Evolutionary conservation across 257 asterid species (phyloP).

Genomic region (Solanum pimpinellifolium): DNA sequence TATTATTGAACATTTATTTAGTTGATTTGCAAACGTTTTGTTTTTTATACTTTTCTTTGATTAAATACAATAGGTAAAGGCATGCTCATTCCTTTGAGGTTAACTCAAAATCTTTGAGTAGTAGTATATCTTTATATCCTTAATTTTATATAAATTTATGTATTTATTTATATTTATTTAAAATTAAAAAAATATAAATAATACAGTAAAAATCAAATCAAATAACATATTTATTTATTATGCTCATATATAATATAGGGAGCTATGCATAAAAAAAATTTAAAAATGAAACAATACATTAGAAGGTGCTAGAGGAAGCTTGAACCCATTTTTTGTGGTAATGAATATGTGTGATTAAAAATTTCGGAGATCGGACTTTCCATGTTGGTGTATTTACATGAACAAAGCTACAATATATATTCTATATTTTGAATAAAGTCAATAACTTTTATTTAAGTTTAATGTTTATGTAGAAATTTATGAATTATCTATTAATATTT

Average conservation of each 20-base stretch:
- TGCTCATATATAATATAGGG: neutral
- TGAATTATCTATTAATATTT: too few relatives aligned
- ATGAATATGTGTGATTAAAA: neutral
- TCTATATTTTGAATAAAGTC: neutral
- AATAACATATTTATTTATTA: too few relatives aligned
- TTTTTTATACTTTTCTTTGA: neutral
- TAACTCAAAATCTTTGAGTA: too few relatives aligned
- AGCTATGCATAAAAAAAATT: neutral
- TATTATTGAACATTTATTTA: neutral
- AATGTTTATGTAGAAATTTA: too few relatives aligned
- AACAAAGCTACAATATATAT: neutral
- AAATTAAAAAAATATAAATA: too few relatives aligned
- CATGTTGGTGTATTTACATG: neutral
- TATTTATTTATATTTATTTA: fast-evolving
- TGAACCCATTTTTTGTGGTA: neutral
- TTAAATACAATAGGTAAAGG: neutral
- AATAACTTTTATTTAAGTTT: too few relatives aligned
- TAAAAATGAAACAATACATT: neutral
- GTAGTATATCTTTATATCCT: neutral
- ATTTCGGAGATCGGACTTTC: neutral
- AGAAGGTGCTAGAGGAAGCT: neutral
- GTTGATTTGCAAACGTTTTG: neutral
- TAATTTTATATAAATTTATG: too few relatives aligned
- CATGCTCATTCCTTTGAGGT: neutral
- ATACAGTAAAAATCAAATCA: too few relatives aligned